Evolutionary conservation across 768 basidiomycete species (phyloP).

Genomic region (Dioszegia aurantiaca): DNA sequence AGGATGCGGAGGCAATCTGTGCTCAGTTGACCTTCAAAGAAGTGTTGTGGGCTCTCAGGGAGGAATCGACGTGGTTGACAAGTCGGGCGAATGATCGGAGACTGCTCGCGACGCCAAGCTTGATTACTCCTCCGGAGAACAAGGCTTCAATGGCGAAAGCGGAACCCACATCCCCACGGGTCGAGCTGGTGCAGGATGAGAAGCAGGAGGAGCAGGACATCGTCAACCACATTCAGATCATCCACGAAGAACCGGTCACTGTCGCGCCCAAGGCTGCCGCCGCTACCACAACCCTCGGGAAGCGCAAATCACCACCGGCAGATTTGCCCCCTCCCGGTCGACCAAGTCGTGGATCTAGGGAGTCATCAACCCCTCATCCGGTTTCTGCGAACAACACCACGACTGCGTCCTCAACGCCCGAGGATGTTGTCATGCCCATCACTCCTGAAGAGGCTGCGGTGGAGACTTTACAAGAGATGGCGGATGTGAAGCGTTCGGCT

Average conservation of each 20-base stretch:
- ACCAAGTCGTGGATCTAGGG: slow-evolving; percentile 1
- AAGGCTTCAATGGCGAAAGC: too few relatives aligned
- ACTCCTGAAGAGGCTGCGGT: slow-evolving; percentile 2
- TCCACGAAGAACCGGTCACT: not conserved
- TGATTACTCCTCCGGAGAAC: not conserved
- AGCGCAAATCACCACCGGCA: slow-evolving; percentile 4
- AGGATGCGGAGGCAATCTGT: slow-evolving; percentile 1
- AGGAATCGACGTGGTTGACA: not conserved
- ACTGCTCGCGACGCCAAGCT: too few relatives aligned
- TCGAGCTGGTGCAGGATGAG: not conserved
- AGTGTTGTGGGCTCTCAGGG: slow-evolving; percentile 1
- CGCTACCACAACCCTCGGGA: not conserved
- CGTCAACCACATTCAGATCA: not conserved
- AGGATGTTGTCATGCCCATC: slow-evolving; percentile 9
- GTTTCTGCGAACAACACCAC: not conserved
- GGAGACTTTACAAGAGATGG: too few relatives aligned
- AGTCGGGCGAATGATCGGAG: not conserved
- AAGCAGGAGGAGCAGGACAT: not conserved
- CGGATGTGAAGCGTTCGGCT: too few relatives aligned
- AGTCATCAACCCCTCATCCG: not conserved
- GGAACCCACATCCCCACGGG: too few relatives aligned
- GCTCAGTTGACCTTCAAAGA: slow-evolving; percentile 1
- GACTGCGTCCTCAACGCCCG: not conserved
- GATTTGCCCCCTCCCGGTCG: not conserved
- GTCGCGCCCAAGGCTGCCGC: not conserved